Base-by-base conservation (phyloP, 108 stramenopile genomes). In the Nitzschia sp. region DNA sequence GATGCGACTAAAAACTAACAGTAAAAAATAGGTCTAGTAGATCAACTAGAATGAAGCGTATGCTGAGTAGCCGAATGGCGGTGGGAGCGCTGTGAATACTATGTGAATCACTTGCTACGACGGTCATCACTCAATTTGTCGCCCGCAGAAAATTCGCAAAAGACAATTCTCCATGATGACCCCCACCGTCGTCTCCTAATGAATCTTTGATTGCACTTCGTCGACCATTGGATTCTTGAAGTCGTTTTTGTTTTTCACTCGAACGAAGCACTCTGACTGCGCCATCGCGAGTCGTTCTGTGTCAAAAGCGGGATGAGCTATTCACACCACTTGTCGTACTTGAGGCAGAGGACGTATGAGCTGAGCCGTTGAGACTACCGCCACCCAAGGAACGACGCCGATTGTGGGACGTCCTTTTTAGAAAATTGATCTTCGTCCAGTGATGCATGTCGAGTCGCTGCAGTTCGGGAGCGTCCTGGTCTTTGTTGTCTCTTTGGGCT, bases 131-230 rank as follows among this genome's bases (percentile, higher is more conserved):
- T 30, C 23, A 15, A 15, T 15, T 5, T 18, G 3, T 30, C 60
- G 23, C 60, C 36, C 30, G 15, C 48, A 65, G 33, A 65, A 53
- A 65, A 48, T 42, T 62, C 31, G 13, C 26, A 17, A 55, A 18
- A 29, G 54, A 26, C 3, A 48, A 13, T 31, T 51, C 64, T 4
- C 28, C 48, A 8, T 66, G 21, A 2, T n/a, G n/a, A n/a, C n/a
- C n/a, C n/a, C 32, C 33, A 15, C 27, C 42, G 33, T 56, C 55
- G 15, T 42, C 67, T 13, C 38, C 67, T 55, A 68, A 29, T 1
- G 67, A 68, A 57, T 68, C 67, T 29, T 57, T 55, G 5, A 68
- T 48, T n/a, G 67, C 55, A 29, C 55, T 57, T 17, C 67, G 54
- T 57, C 67, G 67, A 18, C 36, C 25, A 27, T 68, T 34, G 1